Evolutionary conservation across 2,329 filamentous ascomycete species (phyloP).

Genomic region (Curvularia sp.): DNA sequence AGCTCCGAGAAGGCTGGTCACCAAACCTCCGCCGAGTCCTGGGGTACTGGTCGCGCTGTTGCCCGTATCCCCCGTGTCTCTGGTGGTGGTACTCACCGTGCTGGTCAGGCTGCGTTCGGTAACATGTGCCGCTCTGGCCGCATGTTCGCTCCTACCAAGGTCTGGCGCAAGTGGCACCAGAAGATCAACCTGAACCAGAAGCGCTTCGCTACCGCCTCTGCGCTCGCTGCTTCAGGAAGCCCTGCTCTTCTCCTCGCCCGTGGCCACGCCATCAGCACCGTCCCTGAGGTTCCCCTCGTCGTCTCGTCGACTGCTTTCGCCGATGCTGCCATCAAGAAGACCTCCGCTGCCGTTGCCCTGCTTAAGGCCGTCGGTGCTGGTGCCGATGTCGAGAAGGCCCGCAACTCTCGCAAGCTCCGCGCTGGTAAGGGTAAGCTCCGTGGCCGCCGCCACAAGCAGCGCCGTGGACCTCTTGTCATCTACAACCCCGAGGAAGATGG

Average conservation of each 20-base stretch:
- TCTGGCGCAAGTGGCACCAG: constrained; percentile 99
- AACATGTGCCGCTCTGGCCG: constrained; percentile 99
- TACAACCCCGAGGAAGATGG: constrained; percentile 96
- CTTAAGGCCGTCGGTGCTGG: constrained; percentile 91
- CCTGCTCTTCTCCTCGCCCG: constrained; percentile 94
- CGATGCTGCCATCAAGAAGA: constrained; percentile 81
- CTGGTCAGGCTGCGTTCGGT: constrained; percentile 99
- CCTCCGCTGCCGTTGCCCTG: constrained; percentile 82
- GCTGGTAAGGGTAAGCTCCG: constrained; percentile 99
- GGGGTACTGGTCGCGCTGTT: constrained; percentile 98
- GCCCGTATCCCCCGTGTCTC: constrained; percentile 99
- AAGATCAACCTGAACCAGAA: constrained; percentile 99
- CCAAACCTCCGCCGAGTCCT: constrained; percentile 99
- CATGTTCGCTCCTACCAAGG: constrained; percentile 99
- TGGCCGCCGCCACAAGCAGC: constrained; percentile 95
- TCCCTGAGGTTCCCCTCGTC: constrained; percentile 97
- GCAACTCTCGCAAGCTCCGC: constrained; percentile 93
- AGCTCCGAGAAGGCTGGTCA: constrained; percentile 95
- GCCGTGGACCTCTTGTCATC: constrained; percentile 96
- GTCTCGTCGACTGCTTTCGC: constrained; percentile 90
- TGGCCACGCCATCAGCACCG: constrained; percentile 89
- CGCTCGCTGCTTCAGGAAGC: constrained; percentile 94
- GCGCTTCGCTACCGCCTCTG: constrained; percentile 97
- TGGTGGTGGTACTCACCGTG: constrained; percentile 99
- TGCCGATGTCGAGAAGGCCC: constrained; percentile 92